Conservation (phyloP, 805 yeast genomes). For the Candida saitoana region DNA sequence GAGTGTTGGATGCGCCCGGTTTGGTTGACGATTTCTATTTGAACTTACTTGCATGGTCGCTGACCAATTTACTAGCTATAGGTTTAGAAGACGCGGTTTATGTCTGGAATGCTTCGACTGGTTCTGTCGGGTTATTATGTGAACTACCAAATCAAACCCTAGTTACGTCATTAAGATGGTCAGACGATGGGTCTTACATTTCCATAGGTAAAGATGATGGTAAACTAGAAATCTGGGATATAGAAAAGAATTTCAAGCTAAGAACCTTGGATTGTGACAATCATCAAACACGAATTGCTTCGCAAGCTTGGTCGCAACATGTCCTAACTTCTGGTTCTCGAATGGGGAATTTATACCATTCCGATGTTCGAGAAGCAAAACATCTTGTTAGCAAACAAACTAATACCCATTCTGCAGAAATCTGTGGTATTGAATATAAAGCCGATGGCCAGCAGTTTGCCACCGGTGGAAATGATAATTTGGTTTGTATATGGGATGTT, state of each 20-base stretch:
- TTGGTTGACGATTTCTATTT: conserved; percentile 88
- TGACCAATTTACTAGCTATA: conserved; percentile 75
- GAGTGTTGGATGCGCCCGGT: conserved; percentile 96
- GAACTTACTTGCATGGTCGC: conserved; percentile 84
- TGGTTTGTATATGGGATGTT: conserved; percentile 91
- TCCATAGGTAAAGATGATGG: conserved; percentile 86
- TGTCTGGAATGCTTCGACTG: conserved; percentile 87
- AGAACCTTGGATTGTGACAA: conserved; percentile 75
- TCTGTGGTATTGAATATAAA: conserved; percentile 88
- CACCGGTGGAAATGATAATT: conserved; percentile 91
- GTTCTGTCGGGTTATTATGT: conserved; percentile 65
- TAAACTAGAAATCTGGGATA: conserved; percentile 87
- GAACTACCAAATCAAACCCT: conserved; percentile 46
- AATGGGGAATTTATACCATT: conserved; percentile 77
- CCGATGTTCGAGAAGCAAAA: conserved; percentile 81
- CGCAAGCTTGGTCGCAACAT: conserved; percentile 83
- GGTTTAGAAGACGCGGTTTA: conserved; percentile 82
- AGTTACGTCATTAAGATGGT: conserved; percentile 81
- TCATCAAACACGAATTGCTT: conserved; percentile 64
- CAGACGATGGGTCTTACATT: conserved; percentile 82
- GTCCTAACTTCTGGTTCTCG: conserved; percentile 82
- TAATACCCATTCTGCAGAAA: conserved; percentile 70
- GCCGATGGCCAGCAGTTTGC: conserved; percentile 81
- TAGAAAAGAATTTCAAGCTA: conserved; percentile 65
- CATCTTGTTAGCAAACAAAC: conserved; percentile 62